These are phyloP conservation scores for Mortierella sp. DNA, from an alignment of 371 early-diverging fungal species.

Conservation along the genomic window DNA sequence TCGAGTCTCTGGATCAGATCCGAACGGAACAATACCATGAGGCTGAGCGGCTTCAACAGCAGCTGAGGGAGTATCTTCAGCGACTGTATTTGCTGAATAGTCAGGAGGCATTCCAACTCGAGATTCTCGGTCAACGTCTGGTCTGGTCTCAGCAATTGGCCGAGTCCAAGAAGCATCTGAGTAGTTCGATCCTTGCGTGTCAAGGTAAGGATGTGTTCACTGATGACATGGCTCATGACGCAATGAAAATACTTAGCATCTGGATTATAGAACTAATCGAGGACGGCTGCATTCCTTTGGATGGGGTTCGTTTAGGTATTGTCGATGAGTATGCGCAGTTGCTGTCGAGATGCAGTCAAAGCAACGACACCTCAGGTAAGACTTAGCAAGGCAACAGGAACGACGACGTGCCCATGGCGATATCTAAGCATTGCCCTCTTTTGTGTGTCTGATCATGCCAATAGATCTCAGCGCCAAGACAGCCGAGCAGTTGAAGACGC, in stretches of 20 bases:
- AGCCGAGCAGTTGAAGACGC: constrained; percentile 28
- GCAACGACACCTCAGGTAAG: constrained; percentile 21
- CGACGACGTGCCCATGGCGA: too few species aligned
- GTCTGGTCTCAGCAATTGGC: constrained; percentile 51
- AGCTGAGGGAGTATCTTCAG: constrained; percentile 34
- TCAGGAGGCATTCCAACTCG: constrained; percentile 48
- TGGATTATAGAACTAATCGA: too few species aligned
- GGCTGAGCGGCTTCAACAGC: constrained; percentile 34
- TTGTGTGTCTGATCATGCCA: too few species aligned
- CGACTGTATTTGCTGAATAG: constrained; percentile 23
- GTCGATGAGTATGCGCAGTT: constrained; percentile 20
- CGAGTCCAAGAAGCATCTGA: constrained; percentile 28
- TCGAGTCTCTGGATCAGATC: constrained; percentile 42
- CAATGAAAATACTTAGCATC: too few species aligned
- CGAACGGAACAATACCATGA: constrained; percentile 37
- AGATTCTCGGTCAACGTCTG: constrained; percentile 48
- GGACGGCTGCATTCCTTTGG: too few species aligned
- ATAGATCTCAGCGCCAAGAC: constrained; percentile 6
- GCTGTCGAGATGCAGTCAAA: constrained; percentile 14
- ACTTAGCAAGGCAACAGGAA: too few species aligned
- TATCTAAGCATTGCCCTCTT: too few species aligned
- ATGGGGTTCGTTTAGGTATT: constrained; percentile 9
- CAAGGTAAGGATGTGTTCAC: constrained; percentile 19
- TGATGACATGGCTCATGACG: too few species aligned
- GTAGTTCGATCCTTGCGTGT: constrained; percentile 15